Evolutionary conservation across 1,139 yeast species (phyloP), one percentile per base, ranked within the genome.

Genomic region (Geotrichum cucujoidarum): DNA sequence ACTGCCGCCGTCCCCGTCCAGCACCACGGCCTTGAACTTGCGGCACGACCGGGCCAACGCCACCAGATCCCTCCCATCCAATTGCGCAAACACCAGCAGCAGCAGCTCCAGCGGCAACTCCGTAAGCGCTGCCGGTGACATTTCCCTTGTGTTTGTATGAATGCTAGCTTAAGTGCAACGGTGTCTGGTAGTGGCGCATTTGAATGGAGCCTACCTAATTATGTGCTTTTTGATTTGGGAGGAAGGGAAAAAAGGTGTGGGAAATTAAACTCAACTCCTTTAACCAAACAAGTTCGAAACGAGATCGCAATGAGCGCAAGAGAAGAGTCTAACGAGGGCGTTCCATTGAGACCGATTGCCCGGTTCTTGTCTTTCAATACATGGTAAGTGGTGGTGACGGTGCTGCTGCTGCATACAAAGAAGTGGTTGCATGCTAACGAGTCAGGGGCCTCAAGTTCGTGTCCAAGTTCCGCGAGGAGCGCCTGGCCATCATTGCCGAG

Each of bases 371-470:
- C 63, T 14, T 40, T 60, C 7, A 60, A 60, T 46, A 59, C 62
- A 47, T 59, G 63, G 61, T 55, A 49, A 5, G 54, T 24, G 27
- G 37, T 17, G 13, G 32, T 47, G 41, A 30, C 35, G 84, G 83
- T 61, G 80, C 87, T n/a, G n/a, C n/a, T n/a, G n/a, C n/a, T n/a
- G n/a, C n/a, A n/a, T n/a, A n/a, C n/a, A n/a, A n/a, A n/a, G n/a
- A n/a, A n/a, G n/a, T n/a, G n/a, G n/a, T n/a, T n/a, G n/a, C n/a
- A n/a, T n/a, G n/a, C n/a, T n/a, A n/a, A n/a, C n/a, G n/a, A n/a
- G n/a, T n/a, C 1, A 88, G 97, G 97, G 99, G 98, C 1, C 71
- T 92, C 53, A 89, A 88, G 60, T 83, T 69, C 60, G 84, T 92
- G 3, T 82, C 97, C 17, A 83, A 82, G 58, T 70, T 69, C 53